These are phyloP conservation scores for Komagataella mondaviorum DNA, from an alignment of 805 yeast species.

Conservation along the genomic window DNA sequence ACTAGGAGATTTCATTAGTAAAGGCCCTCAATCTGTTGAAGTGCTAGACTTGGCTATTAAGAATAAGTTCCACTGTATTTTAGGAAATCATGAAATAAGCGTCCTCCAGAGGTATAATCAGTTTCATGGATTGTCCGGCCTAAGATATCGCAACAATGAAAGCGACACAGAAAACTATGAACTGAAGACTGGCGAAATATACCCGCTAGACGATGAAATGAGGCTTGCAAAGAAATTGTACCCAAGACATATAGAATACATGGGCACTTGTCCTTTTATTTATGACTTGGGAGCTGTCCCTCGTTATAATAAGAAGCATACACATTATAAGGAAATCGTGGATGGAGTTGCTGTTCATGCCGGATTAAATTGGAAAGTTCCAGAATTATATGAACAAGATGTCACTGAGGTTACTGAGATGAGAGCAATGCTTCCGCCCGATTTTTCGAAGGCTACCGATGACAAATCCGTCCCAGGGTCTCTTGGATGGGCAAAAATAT, in stretches of 20 bases:
- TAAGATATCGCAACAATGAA: background rate
- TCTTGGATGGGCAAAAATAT: slow-evolving; percentile 18
- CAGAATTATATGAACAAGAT: slow-evolving; percentile 36
- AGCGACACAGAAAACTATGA: background rate
- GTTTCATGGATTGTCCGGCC: slow-evolving; percentile 30
- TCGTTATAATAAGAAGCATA: slow-evolving; percentile 16
- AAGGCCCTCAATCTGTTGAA: slow-evolving; percentile 65
- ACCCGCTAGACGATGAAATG: slow-evolving; percentile 23
- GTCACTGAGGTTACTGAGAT: slow-evolving; percentile 56
- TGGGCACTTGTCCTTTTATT: slow-evolving; percentile 53
- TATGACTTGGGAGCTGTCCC: slow-evolving; percentile 49
- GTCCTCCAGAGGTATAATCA: slow-evolving; percentile 52
- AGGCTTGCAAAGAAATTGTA: slow-evolving; percentile 38
- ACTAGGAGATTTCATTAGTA: slow-evolving; percentile 76
- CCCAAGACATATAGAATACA: slow-evolving; percentile 46
- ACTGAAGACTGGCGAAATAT: slow-evolving; percentile 7
- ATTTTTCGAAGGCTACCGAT: slow-evolving; percentile 44
- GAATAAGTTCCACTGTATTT: slow-evolving; percentile 51
- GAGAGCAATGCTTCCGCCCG: slow-evolving; percentile 55
- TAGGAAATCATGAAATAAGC: slow-evolving; percentile 84
- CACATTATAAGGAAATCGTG: slow-evolving; percentile 8
- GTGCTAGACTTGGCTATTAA: slow-evolving; percentile 56
- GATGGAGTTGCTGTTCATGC: slow-evolving; percentile 66
- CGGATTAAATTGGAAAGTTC: slow-evolving; percentile 59
- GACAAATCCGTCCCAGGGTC: slow-evolving; percentile 16